These are phyloP conservation scores for Fusarium camptoceras DNA, from an alignment of 2,329 filamentous ascomycete species.

Conservation along the genomic window DNA sequence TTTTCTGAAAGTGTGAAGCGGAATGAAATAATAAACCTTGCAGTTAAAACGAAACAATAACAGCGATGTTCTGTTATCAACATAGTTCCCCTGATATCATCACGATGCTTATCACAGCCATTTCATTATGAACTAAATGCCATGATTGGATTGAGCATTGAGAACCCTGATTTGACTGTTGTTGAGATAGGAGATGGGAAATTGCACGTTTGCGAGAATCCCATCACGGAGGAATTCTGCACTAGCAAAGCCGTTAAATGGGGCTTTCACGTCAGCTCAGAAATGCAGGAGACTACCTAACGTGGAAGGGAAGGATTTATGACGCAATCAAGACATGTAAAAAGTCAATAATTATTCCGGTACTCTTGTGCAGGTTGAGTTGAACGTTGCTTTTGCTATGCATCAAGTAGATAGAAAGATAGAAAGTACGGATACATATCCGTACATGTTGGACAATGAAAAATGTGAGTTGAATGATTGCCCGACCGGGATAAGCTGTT, in stretches of 20 bases:
- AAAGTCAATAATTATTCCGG: slow-evolving; percentile 12
- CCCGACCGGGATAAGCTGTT: too few relatives aligned
- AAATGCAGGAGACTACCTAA: slow-evolving; percentile 11
- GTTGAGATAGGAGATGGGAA: background rate
- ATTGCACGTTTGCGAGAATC: slow-evolving; percentile 1
- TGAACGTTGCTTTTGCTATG: background rate
- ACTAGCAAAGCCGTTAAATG: slow-evolving; percentile 13
- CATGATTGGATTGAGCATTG: background rate
- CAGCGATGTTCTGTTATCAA: slow-evolving; percentile 7
- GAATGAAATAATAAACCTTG: slow-evolving; percentile 1
- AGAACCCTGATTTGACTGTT: background rate
- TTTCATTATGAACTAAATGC: background rate
- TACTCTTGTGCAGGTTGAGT: background rate
- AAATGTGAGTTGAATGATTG: background rate
- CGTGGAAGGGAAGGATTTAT: background rate
- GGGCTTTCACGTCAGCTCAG: background rate
- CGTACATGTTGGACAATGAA: background rate
- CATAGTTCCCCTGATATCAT: slow-evolving; percentile 3
- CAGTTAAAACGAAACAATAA: slow-evolving; percentile 20
- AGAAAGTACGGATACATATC: too few relatives aligned
- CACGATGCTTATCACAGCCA: background rate
- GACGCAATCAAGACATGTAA: slow-evolving; percentile 30
- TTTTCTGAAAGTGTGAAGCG: slow-evolving; percentile 9
- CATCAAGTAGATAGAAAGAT: background rate
- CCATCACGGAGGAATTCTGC: background rate